Evolutionary conservation across 2,329 filamentous ascomycete genomes (phyloP), one percentile per base, ranked within the genome.

Genomic region (Ascochyta pisi): DNA sequence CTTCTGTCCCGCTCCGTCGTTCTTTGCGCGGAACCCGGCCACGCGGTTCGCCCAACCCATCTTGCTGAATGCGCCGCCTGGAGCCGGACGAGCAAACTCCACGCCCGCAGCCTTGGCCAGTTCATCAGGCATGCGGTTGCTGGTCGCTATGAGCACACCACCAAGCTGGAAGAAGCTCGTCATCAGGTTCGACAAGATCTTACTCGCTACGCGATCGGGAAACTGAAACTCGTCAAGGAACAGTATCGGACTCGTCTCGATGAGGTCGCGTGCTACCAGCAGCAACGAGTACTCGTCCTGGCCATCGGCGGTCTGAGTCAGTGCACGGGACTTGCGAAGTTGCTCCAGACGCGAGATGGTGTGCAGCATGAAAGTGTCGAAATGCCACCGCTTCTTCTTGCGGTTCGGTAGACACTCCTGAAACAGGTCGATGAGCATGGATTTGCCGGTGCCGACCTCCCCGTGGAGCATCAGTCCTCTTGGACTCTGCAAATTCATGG

Each of bases 161-260:
- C 91, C 91, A 3, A 94, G 81, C 60, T 93, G 89, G 69, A 94
- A 94, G 76, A 94, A 94, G 1, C 84, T 83, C 6, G 90, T 90
- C 71, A 95, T 88, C 2, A 95, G 81, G 65, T 90, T 89, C 57
- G 88, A 91, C 58, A 95, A 78, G 42, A 94, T 91, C 73, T 93
- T 94, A 65, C 86, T 89, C 2, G 89, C 85, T 2, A 88, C 89
- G 61, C 89, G 83, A 73, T 94, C 91, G 0, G 91, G 91, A 34
- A 95, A 82, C 69, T 95, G 91, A 60, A 95, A 94, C 70, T 95
- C 90, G 64, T 94, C 90, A 2, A 94, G 76, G 65, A 95, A 95
- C 13, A 94, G 74, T 31, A 94, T 89, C 0, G 90, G 90, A 10
- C 86, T 89, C 12, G 84, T 87, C 51, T 90, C 84, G 12, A 92